Percentiles rank a stretch among this genome's conserved stretches.
These are phyloP conservation scores for Pythium monospermum DNA, from an alignment of 352 stramenopile species.

Conservation along the genomic window DNA sequence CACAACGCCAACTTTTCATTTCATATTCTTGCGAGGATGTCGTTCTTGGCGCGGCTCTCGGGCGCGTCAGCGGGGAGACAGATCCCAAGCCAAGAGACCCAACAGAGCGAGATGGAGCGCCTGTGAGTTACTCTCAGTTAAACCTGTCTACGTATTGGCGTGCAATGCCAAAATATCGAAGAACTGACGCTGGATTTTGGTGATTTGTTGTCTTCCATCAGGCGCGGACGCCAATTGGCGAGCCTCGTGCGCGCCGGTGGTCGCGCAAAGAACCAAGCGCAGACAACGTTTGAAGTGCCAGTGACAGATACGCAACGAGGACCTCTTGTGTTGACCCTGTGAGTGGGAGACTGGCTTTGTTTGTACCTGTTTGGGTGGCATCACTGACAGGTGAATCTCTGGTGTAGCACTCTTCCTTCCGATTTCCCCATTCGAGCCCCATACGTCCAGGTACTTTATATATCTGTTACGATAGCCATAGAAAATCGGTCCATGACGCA, in stretches of 20 bases:
- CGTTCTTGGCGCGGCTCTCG: slow-evolving; percentile 63
- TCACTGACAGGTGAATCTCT: neutral
- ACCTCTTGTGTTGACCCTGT: slow-evolving; percentile 45
- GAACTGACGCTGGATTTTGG: neutral
- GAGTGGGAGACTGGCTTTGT: slow-evolving; percentile 1
- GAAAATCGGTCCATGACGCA: neutral
- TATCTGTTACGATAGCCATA: too few species aligned
- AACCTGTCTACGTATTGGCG: neutral
- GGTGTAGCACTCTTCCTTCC: slow-evolving; percentile 49
- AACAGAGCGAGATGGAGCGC: slow-evolving; percentile 76
- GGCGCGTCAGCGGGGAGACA: slow-evolving; percentile 15
- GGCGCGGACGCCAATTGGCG: slow-evolving; percentile 65
- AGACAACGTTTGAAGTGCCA: slow-evolving; percentile 78
- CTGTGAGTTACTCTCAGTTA: slow-evolving; percentile 35
- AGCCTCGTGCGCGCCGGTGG: slow-evolving; percentile 77
- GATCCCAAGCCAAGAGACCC: slow-evolving; percentile 54
- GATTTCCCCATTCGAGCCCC: slow-evolving; percentile 73
- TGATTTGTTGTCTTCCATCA: slow-evolving; percentile 19
- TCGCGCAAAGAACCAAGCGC: slow-evolving; percentile 80
- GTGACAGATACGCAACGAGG: slow-evolving; percentile 57
- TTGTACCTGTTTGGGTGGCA: too few species aligned
- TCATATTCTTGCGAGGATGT: slow-evolving; percentile 16
- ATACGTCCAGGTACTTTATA: slow-evolving; percentile 54
- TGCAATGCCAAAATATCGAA: neutral
- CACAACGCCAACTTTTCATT: neutral